Conservation (phyloP, 305 asterid species). For the Ruellia speciosa region DNA sequence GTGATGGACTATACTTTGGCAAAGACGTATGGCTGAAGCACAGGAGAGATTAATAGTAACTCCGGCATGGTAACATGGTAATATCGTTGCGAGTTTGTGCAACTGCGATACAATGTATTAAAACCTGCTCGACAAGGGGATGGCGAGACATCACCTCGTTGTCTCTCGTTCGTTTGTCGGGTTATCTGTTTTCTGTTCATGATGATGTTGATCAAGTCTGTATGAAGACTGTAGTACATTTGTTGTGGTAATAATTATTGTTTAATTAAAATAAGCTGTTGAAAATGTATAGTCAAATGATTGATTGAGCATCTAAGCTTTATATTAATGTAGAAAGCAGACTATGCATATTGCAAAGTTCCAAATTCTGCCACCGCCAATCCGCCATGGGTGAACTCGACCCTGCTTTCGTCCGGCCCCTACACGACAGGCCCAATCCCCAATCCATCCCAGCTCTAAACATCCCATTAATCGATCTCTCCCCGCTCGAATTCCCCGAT, state of each 20-base stretch:
- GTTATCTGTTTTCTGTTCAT: no score
- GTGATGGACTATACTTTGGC: constrained; percentile 54
- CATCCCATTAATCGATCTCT: constrained; percentile 36
- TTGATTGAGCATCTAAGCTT: no score
- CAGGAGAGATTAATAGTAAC: constrained; percentile 9
- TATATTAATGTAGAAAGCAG: no score
- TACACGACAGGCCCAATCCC: constrained; percentile 26
- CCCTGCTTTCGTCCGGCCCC: constrained; percentile 25
- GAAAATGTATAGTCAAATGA: no score
- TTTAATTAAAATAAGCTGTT: no score
- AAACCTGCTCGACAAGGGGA: constrained; percentile 9
- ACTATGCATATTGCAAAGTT: no score
- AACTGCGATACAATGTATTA: neutral
- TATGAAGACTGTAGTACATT: no score
- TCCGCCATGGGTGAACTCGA: constrained; percentile 27
- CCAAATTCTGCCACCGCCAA: no score
- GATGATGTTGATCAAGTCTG: no score
- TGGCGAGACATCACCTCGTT: constrained; percentile 54
- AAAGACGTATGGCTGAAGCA: constrained; percentile 32
- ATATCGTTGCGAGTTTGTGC: no score
- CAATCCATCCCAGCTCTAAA: constrained; percentile 18
- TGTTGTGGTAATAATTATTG: no score
- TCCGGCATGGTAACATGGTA: neutral
- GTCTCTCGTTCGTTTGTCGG: constrained; percentile 27
- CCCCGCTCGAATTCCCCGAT: constrained; percentile 19